A percentile compares a stretch with the other conserved stretches of the same genome.
Conservation (phyloP, 495 filamentous ascomycete species). For the Penicillium herquei region DNA sequence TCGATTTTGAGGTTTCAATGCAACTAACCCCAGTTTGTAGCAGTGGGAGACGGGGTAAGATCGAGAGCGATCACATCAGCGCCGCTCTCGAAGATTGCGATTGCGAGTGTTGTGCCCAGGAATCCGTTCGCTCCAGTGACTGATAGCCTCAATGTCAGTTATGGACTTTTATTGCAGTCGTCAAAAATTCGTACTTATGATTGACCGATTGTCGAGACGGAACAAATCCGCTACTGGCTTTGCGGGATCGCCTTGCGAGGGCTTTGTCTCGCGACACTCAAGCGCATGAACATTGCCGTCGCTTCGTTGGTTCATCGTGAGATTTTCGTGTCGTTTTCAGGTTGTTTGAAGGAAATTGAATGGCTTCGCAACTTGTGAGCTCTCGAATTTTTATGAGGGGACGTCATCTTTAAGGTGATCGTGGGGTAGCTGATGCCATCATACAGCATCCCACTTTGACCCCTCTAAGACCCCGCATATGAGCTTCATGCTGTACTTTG, state of each 20-base stretch:
- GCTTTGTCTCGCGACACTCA: constrained; percentile 11
- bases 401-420: too few species aligned
- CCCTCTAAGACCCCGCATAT: too few species aligned
- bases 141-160: neutral
- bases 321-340: too few species aligned
- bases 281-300: constrained; percentile 14
- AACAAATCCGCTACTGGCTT: constrained; percentile 14
- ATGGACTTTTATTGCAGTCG: neutral
- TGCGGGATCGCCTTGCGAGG: constrained; percentile 11
- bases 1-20: neutral
- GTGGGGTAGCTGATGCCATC: too few species aligned
- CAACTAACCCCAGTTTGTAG: constrained; percentile 8
- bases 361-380: too few species aligned
- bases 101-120: constrained; percentile 53
- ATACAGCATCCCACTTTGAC: too few species aligned
- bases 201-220: constrained; percentile 11
- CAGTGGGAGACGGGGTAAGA: constrained; percentile 42
- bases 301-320: neutral
- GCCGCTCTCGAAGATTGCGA: constrained; percentile 65
- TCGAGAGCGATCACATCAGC: constrained; percentile 59
- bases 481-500: too few species aligned
- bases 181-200: constrained; percentile 5
- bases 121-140: constrained; percentile 65
- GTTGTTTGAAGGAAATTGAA: too few species aligned
- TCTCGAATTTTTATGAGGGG: too few species aligned